Conservation (phyloP, 176 grass and related monocot genomes). For the Hordeum marinum region DNA sequence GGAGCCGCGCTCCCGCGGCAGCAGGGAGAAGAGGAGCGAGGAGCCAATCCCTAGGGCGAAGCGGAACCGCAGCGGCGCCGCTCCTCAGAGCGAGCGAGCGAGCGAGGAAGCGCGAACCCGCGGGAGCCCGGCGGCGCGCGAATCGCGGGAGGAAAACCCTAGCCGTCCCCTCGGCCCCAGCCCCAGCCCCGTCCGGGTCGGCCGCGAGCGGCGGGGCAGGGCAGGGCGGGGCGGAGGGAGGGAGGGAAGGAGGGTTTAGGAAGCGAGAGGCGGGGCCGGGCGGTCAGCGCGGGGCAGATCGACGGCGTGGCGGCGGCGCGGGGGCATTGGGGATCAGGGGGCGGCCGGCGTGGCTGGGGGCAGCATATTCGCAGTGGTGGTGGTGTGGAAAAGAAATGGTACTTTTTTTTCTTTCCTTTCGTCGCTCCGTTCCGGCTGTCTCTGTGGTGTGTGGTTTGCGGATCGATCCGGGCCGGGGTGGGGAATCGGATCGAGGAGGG, state of each 20-base stretch:
- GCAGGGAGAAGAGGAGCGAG: background rate
- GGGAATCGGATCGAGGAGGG: background rate
- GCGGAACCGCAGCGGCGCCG: background rate
- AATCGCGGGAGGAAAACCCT: conserved; percentile 32
- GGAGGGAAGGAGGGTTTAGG: too few relatives aligned
- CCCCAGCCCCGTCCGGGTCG: background rate
- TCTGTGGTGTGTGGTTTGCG: background rate
- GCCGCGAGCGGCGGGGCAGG: background rate
- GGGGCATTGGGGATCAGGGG: conserved; percentile 35
- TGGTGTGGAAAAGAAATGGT: conserved; percentile 29
- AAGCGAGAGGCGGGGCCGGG: too few relatives aligned
- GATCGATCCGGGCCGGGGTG: too few relatives aligned
- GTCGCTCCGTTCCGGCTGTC: background rate
- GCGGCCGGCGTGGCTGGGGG: conserved; percentile 58
- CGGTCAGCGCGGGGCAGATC: conserved; percentile 22
- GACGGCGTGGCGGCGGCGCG: conserved; percentile 12
- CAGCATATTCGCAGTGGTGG: conserved; percentile 40
- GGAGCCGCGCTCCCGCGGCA: background rate
- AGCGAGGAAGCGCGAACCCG: background rate
- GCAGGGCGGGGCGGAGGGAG: too few relatives aligned
- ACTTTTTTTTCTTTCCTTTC: background rate
- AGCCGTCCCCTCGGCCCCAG: background rate
- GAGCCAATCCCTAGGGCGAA: conserved; percentile 8
- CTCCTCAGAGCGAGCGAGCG: background rate
- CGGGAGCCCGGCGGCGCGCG: background rate